Percentiles rank a stretch among this genome's conserved stretches.
These are phyloP conservation scores for Sutorius eximius DNA, from an alignment of 1,284 basidiomycete genomes.

Conservation along the genomic window DNA sequence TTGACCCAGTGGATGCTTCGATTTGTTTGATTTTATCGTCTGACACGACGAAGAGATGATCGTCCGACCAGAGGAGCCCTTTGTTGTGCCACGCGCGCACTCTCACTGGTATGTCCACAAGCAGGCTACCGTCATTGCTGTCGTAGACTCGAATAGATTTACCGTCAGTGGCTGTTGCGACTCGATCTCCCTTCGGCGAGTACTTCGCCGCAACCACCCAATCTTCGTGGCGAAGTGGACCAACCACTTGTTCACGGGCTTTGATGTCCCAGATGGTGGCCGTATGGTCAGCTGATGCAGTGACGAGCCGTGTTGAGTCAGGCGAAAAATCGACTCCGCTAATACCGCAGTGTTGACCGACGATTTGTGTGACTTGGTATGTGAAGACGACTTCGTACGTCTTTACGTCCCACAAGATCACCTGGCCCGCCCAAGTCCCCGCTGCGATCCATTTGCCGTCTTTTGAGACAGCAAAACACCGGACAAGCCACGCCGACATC, in stretches of 20 bases:
- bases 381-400: not conserved
- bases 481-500: no score
- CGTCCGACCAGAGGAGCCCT: not conserved
- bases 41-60: constrained; percentile 1
- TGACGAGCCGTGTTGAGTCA: not conserved
- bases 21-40: not conserved
- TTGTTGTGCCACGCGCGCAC: not conserved
- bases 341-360: not conserved
- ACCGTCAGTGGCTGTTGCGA: not conserved
- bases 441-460: constrained; percentile 6
- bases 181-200: constrained; percentile 4
- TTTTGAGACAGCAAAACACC: constrained; percentile 5
- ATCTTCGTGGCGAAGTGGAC: not conserved
- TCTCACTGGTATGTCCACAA: not conserved
- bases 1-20: not conserved
- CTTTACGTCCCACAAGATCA: not conserved
- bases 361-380: not conserved
- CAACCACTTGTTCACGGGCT: not conserved
- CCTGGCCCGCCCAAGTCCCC: not conserved
- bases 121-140: not conserved
- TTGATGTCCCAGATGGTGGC: not conserved
- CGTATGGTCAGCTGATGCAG: not conserved
- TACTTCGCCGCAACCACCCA: not conserved
- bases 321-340: not conserved
- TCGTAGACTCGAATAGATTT: not conserved